phyloP scores from a whole-genome alignment of 257 asterid species.

The Petunia axillaris region DNA sequence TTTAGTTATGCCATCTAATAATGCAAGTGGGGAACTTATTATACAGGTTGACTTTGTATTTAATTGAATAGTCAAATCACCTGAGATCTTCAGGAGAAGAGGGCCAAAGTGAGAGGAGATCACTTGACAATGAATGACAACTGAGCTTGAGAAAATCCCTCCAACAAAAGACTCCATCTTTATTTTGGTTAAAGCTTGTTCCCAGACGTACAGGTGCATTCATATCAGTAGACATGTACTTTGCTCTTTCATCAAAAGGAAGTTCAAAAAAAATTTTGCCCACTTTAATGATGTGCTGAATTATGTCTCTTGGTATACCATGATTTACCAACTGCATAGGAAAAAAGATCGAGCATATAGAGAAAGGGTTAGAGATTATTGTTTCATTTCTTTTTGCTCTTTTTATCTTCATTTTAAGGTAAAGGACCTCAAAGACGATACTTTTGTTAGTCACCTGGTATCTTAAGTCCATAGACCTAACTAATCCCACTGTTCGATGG shows the following conservation, averaged over 20 bases:
- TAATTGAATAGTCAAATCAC: not conserved
- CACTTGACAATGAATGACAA: constrained; percentile 30
- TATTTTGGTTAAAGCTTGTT: constrained; percentile 42
- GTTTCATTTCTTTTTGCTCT: no score
- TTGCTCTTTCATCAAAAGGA: constrained; percentile 39
- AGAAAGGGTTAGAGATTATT: not conserved
- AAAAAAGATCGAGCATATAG: not conserved
- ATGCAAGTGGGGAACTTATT: not conserved
- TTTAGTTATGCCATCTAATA: not conserved
- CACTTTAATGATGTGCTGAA: constrained; percentile 25
- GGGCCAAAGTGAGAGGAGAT: constrained; percentile 36
- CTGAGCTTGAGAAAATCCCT: constrained; percentile 46
- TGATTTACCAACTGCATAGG: constrained; percentile 42
- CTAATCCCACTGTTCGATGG: not conserved
- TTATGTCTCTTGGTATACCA: constrained; percentile 30
- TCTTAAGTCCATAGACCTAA: no score
- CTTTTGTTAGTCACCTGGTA: no score
- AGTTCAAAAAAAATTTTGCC: constrained; percentile 38
- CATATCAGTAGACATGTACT: constrained; percentile 39
- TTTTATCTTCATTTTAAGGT: no score
- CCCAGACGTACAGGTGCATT: constrained; percentile 39
- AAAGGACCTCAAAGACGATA: no score
- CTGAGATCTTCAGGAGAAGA: constrained; percentile 40
- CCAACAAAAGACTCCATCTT: constrained; percentile 42
- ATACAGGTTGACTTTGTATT: constrained; percentile 3